A percentile compares a stretch with the other conserved stretches of the same genome.
Conservation (phyloP, 2,329 filamentous ascomycete genomes). For the Xylaria sp. region DNA sequence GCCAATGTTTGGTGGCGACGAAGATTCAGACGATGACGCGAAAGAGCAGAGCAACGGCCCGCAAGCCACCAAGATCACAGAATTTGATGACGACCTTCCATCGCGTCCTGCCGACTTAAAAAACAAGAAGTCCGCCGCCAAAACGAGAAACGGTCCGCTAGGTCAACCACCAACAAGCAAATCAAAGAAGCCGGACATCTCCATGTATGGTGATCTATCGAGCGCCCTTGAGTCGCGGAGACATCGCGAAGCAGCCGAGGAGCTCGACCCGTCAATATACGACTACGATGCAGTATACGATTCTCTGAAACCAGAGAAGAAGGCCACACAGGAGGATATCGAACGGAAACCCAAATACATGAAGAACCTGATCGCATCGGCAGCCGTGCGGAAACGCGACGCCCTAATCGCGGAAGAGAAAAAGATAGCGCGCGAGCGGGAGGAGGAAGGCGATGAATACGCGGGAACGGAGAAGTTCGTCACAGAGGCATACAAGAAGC, state of each 20-base stretch:
- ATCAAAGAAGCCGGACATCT: constrained; percentile 54
- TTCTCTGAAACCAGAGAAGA: constrained; percentile 73
- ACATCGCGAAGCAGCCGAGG: constrained; percentile 71
- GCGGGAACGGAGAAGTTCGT: constrained; percentile 88
- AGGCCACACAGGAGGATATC: constrained; percentile 59
- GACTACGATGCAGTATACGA: constrained; percentile 89
- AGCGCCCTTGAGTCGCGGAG: constrained; percentile 70
- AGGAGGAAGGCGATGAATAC: constrained; percentile 82
- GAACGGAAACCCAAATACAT: constrained; percentile 82
- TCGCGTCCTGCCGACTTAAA: constrained; percentile 42
- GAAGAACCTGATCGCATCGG: constrained; percentile 75
- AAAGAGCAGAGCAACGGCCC: constrained; percentile 48
- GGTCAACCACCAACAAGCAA: constrained; percentile 57
- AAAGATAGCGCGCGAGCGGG: constrained; percentile 79
- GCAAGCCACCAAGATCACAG: constrained; percentile 67
- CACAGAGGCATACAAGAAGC: constrained; percentile 82
- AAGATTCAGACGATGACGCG: constrained; percentile 65
- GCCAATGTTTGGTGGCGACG: constrained; percentile 66
- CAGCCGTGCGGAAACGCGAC: constrained; percentile 80
- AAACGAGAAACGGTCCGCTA: constrained; percentile 48
- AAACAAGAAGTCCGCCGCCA: constrained; percentile 48
- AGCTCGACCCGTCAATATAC: constrained; percentile 79
- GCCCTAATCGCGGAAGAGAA: constrained; percentile 82
- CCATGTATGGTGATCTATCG: constrained; percentile 73
- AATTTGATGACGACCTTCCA: constrained; percentile 61